Conservation (phyloP, 2,329 filamentous ascomycete species). For the Talaromyces sp. region DNA sequence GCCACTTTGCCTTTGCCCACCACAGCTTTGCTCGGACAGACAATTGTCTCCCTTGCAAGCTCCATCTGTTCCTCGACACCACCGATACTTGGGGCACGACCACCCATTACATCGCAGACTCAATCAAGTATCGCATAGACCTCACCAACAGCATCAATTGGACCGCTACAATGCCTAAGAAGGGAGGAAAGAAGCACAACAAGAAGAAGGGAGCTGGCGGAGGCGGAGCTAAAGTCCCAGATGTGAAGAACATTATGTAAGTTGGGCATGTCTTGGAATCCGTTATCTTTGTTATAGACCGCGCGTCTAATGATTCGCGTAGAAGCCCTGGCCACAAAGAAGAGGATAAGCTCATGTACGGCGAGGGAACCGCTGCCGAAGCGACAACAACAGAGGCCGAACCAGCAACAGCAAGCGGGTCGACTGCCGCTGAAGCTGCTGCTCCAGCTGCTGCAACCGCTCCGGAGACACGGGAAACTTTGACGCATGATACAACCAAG, state of each 20-base stretch:
- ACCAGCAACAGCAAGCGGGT: constrained; percentile 9
- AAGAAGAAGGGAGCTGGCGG: constrained; percentile 16
- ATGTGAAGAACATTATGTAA: constrained; percentile 17
- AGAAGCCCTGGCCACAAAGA: constrained; percentile 14
- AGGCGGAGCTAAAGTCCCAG: constrained; percentile 13
- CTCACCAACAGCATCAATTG: background rate
- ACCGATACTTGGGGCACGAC: background rate
- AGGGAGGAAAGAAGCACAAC: constrained; percentile 18
- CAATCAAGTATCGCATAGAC: background rate
- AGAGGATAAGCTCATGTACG: constrained; percentile 13
- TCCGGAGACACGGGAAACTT: background rate
- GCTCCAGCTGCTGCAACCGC: background rate
- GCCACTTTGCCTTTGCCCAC: constrained; percentile 13
- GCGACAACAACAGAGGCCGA: background rate
- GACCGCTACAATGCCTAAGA: constrained; percentile 15
- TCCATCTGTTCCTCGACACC: background rate
- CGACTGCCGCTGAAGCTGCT: background rate
- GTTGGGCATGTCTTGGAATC: background rate
- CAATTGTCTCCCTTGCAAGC: background rate
- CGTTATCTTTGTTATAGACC: background rate
- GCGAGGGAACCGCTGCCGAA: constrained; percentile 5
- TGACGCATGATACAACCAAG: background rate
- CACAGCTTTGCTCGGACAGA: background rate
- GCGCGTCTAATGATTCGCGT: background rate
- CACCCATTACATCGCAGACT: background rate